These are phyloP conservation scores for Hanseniaspora uvarum DNA, from an alignment of 1,139 yeast species.

Conservation along the genomic window DNA sequence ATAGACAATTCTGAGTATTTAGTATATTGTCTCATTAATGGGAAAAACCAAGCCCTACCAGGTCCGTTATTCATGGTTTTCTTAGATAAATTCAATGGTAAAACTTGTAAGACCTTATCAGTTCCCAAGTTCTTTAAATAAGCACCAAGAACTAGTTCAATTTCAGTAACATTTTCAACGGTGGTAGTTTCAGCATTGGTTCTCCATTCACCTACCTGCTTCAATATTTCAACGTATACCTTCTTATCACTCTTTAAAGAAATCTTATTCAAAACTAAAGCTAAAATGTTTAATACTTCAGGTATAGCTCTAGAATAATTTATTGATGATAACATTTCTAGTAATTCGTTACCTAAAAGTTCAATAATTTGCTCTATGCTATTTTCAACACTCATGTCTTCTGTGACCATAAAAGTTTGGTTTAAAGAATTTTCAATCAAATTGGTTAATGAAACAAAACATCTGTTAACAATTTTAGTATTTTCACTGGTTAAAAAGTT, in stretches of 20 bases:
- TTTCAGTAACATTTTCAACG: slow-evolving; percentile 63
- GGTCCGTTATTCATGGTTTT: slow-evolving; percentile 36
- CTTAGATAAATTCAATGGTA: slow-evolving; percentile 66
- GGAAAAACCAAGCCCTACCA: slow-evolving; percentile 95
- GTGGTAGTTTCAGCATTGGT: slow-evolving; percentile 53
- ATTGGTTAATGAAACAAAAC: slow-evolving; percentile 64
- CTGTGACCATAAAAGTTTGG: slow-evolving; percentile 39
- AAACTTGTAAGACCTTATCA: slow-evolving; percentile 56
- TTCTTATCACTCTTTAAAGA: slow-evolving; percentile 58
- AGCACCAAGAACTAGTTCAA: slow-evolving; percentile 71
- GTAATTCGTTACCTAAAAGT: slow-evolving; percentile 43
- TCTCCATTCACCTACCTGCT: slow-evolving; percentile 77
- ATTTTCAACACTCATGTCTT: slow-evolving; percentile 39
- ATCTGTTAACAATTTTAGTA: slow-evolving; percentile 60
- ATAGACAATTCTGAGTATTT: slow-evolving; percentile 58
- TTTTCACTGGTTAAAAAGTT: slow-evolving; percentile 56
- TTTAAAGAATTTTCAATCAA: slow-evolving; percentile 44
- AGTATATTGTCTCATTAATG: slow-evolving; percentile 81
- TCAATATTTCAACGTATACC: slow-evolving; percentile 49
- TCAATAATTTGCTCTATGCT: slow-evolving; percentile 49
- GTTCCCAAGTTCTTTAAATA: slow-evolving; percentile 80
- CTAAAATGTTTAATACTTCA: slow-evolving; percentile 60
- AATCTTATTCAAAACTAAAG: slow-evolving; percentile 55
- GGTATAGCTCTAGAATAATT: slow-evolving; percentile 69
- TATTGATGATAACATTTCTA: slow-evolving; percentile 52